Percentiles rank a stretch among this genome's conserved stretches.
phyloP scores from a whole-genome alignment of 352 stramenopile species.

The Paralagenidium karlingii region DNA sequence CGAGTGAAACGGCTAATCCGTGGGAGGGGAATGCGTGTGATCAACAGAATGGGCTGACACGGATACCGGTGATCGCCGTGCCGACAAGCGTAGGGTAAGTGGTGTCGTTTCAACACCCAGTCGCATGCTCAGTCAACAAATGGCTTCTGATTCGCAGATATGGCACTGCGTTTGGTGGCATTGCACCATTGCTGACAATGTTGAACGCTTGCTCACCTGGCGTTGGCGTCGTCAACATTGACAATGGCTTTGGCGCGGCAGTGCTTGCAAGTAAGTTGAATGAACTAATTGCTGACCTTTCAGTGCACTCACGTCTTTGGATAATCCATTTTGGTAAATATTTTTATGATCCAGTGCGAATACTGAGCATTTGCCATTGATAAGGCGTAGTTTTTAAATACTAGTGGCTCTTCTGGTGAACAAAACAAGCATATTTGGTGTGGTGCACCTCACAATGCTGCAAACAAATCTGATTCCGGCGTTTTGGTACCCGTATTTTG shows the following conservation, averaged over 20 bases:
- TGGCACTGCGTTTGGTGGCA: constrained; percentile 73
- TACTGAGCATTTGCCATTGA: too few relatives aligned
- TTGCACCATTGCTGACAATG: constrained; percentile 95
- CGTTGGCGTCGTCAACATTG: constrained; percentile 99
- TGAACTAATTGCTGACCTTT: too few relatives aligned
- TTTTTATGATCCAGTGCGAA: too few relatives aligned
- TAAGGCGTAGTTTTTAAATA: too few relatives aligned
- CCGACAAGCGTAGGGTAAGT: constrained; percentile 90
- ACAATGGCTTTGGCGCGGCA: constrained; percentile 97
- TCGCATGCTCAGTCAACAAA: not conserved
- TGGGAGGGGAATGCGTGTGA: not conserved
- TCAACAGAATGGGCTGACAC: constrained; percentile 60
- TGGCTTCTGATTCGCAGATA: constrained; percentile 19
- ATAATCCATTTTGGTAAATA: too few relatives aligned
- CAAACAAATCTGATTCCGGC: too few relatives aligned
- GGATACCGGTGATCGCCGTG: constrained; percentile 79
- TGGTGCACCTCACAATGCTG: too few relatives aligned
- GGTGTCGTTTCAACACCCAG: constrained; percentile 5
- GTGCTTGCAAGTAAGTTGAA: constrained; percentile 74
- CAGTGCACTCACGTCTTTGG: too few relatives aligned
- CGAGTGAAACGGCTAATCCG: not conserved
- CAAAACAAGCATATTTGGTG: too few relatives aligned
- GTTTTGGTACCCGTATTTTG: too few relatives aligned
- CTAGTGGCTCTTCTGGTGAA: too few relatives aligned
- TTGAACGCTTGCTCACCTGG: constrained; percentile 95